Evolutionary conservation across 2,329 filamentous ascomycete species (phyloP), one percentile per base, ranked within the genome.

Genomic region (Arthrobotrys sphaeroides): DNA sequence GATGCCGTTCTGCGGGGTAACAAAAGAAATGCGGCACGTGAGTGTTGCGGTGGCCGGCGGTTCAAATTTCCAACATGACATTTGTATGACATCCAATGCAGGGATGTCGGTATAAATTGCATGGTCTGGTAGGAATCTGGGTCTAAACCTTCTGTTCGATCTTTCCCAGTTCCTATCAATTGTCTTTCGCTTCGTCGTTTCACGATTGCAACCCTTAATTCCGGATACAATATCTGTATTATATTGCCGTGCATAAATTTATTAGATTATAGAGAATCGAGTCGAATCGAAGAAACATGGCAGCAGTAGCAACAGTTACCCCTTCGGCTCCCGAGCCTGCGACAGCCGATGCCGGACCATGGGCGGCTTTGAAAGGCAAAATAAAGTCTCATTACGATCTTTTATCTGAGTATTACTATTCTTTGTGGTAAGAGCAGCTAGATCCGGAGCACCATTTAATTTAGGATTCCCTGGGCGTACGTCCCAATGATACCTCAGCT

Each of bases 361-460:
- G 70, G 70, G 62, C 38, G 16, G 62, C 84, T 10, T 82, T 88
- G 77, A 88, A 88, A 80, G 86, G 86, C 73, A 83, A 87, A 65
- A 88, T 88, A 80, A 87, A 87, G 82, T 83, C 85, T 73, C 88
- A 89, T 79, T 89, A 89, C 77, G 87, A 89, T 77, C 83, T 89
- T 13, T 86, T 87, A 24, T 88, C 86, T 61, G 87, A 89, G 78
- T 88, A 89, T 80, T 89, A 89, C 78, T 84, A 88, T 76, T 87
- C 84, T 33, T 83, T 89, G 18, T 89, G 87, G 87, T 88, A 83
- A 45, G 55, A 13, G 13, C 45, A 13, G 7, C 4, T 2, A 1
- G 12, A 49, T n/a, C 5, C 9, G 28, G 28, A 9, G 31, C 31
- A 33, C 5, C 7, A 33, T 33, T 33, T 3, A 1, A 33, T 7